Percentiles rank a stretch among this genome's conserved stretches.
phyloP scores from a whole-genome alignment of 208 protist genomes.

The Acanthamoeba castellanii region DNA sequence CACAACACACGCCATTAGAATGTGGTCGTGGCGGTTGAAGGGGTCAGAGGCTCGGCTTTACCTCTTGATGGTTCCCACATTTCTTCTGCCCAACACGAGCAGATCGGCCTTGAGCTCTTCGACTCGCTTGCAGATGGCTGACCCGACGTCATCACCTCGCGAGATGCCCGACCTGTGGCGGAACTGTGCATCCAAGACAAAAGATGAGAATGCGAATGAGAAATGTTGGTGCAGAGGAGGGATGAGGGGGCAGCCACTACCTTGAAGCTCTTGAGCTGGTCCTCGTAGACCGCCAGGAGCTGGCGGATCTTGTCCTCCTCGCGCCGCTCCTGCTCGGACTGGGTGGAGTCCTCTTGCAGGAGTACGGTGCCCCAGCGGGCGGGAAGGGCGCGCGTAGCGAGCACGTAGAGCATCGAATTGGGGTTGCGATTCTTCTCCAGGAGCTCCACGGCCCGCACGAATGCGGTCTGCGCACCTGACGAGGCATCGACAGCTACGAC shows the following conservation, averaged over 20 bases:
- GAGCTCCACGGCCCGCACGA: slow-evolving; percentile 15
- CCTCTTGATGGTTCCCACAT: slow-evolving; percentile 9
- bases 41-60: too few relatives aligned
- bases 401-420: slow-evolving; percentile 20
- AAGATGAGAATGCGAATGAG: too few relatives aligned
- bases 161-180: not conserved
- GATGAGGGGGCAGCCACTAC: not conserved
- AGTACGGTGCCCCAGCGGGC: not conserved
- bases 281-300: not conserved
- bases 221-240: too few relatives aligned
- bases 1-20: too few relatives aligned
- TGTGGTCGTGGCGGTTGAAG: too few relatives aligned
- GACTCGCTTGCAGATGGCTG: not conserved
- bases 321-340: not conserved
- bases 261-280: slow-evolving; percentile 36
- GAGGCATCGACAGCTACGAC: slow-evolving; percentile 12
- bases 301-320: slow-evolving; percentile 3
- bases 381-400: not conserved
- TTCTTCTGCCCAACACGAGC: not conserved
- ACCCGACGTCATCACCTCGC: slow-evolving; percentile 4
- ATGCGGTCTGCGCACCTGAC: not conserved
- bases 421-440: slow-evolving; percentile 12
- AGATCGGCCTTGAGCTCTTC: slow-evolving; percentile 1
- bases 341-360: not conserved
- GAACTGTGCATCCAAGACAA: not conserved